phyloP scores from a whole-genome alignment of 1,139 yeast species.

The Pichiaceae sp. region DNA sequence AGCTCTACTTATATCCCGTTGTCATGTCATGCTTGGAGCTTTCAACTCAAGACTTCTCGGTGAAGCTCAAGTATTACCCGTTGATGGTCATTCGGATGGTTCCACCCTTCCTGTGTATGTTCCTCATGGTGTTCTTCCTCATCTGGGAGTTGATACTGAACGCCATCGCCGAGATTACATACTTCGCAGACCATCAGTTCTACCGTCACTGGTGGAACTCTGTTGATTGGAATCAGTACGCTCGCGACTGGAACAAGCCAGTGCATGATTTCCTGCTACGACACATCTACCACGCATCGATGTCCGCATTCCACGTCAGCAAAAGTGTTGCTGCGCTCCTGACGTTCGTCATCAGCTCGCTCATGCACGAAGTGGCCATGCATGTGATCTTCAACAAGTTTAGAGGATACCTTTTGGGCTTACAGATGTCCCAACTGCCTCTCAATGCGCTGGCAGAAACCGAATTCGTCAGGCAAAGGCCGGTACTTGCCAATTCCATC shows the following conservation, averaged over 20 bases:
- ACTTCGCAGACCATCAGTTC: slow-evolving; percentile 84
- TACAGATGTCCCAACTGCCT: slow-evolving; percentile 84
- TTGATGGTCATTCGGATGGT: slow-evolving; percentile 63
- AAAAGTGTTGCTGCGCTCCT: slow-evolving; percentile 64
- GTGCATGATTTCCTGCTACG: slow-evolving; percentile 86
- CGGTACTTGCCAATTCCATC: slow-evolving; percentile 65
- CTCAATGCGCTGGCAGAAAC: slow-evolving; percentile 47
- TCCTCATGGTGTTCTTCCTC: slow-evolving; percentile 71
- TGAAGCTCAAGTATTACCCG: slow-evolving; percentile 46
- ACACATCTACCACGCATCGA: slow-evolving; percentile 90
- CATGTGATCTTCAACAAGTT: slow-evolving; percentile 71
- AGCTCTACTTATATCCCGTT: slow-evolving; percentile 68
- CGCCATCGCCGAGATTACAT: slow-evolving; percentile 78
- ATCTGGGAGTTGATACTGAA: slow-evolving; percentile 94
- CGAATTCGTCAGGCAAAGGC: slow-evolving; percentile 41
- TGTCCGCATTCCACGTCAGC: slow-evolving; percentile 63
- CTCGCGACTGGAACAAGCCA: slow-evolving; percentile 91
- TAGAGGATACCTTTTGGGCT: slow-evolving; percentile 67
- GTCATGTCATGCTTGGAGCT: slow-evolving; percentile 52
- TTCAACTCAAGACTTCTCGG: slow-evolving; percentile 31
- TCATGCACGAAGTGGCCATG: slow-evolving; percentile 91
- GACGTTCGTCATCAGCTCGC: slow-evolving; percentile 74
- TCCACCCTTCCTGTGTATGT: slow-evolving; percentile 70
- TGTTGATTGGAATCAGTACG: slow-evolving; percentile 87
- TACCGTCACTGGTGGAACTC: slow-evolving; percentile 99